Evolutionary conservation across 169 alveolate species (phyloP).

Genomic region (Babesia bovis): DNA sequence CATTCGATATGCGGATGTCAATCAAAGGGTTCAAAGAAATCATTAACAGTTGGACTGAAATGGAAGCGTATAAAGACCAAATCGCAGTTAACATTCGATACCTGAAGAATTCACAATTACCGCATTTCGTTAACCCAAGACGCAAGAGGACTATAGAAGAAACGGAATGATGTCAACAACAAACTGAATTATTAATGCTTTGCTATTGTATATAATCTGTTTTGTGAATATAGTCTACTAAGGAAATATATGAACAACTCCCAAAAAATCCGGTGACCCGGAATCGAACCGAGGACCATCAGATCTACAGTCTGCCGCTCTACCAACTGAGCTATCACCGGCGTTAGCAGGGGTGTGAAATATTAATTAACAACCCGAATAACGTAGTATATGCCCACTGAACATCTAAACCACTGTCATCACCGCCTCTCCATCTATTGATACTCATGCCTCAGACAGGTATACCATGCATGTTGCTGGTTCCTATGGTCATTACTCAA

Average conservation of each 20-base stretch:
- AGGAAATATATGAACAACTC: too few relatives aligned
- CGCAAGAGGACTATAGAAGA: constrained; percentile 49
- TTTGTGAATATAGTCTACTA: background rate
- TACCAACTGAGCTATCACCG: constrained; percentile 96
- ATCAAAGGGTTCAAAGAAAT: constrained; percentile 66
- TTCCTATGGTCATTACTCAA: too few relatives aligned
- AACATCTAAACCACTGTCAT: background rate
- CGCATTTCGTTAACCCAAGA: constrained; percentile 42
- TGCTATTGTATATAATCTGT: background rate
- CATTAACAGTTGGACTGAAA: constrained; percentile 61
- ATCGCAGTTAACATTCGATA: constrained; percentile 53
- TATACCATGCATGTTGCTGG: too few relatives aligned
- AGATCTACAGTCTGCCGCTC: constrained; percentile 97
- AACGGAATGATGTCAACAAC: background rate
- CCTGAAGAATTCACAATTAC: constrained; percentile 59
- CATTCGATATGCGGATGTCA: constrained; percentile 60
- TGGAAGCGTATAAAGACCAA: constrained; percentile 59
- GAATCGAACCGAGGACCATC: constrained; percentile 96
- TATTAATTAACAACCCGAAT: background rate
- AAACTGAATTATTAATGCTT: too few relatives aligned
- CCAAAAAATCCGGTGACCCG: constrained; percentile 90
- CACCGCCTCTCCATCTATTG: background rate
- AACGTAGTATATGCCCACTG: background rate
- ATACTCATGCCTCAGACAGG: too few relatives aligned
- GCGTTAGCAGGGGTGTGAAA: constrained; percentile 42